A percentile compares a stretch with the other conserved stretches of the same genome.
These are phyloP conservation scores for Cryptococcus wingfieldii DNA, from an alignment of 1,284 basidiomycete species.

Conservation along the genomic window DNA sequence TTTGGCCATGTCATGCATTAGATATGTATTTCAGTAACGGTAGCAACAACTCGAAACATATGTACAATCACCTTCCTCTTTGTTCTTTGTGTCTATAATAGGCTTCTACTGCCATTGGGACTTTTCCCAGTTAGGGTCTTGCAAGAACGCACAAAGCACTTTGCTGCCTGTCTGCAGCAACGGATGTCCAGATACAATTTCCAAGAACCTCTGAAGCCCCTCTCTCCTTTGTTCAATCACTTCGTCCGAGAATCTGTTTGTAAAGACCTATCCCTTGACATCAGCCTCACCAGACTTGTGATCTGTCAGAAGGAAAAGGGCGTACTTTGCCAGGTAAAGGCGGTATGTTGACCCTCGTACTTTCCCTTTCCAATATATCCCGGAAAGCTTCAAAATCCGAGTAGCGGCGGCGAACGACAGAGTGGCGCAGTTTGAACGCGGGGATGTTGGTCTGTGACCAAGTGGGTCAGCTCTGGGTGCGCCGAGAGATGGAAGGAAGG, in stretches of 20 bases:
- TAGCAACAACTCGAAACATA: neutral
- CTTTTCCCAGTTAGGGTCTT: constrained; percentile 47
- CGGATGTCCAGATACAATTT: constrained; percentile 94
- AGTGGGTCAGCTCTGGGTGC: neutral
- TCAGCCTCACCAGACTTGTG: neutral
- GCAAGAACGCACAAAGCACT: constrained; percentile 87
- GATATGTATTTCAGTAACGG: neutral
- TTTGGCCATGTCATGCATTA: neutral
- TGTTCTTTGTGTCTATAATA: neutral
- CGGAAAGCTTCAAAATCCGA: constrained; percentile 99
- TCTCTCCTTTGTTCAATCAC: constrained; percentile 90
- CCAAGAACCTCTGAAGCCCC: constrained; percentile 90
- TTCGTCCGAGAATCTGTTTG: constrained; percentile 94
- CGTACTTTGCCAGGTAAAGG: constrained; percentile 83
- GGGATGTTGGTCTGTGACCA: constrained; percentile 86
- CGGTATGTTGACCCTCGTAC: constrained; percentile 94
- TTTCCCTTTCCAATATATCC: constrained; percentile 95
- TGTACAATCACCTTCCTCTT: too few species aligned
- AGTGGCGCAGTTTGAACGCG: constrained; percentile 94
- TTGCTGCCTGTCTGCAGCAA: constrained; percentile 96
- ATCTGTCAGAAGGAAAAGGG: neutral
- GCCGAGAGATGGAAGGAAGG: constrained; percentile 5
- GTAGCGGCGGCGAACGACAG: constrained; percentile 88
- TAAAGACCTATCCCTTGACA: constrained; percentile 61
- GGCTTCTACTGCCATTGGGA: constrained; percentile 38